Evolutionary conservation across 371 early-diverging fungal species (phyloP), one percentile per base, ranked within the genome.

Genomic region (Rhizopus sp.): DNA sequence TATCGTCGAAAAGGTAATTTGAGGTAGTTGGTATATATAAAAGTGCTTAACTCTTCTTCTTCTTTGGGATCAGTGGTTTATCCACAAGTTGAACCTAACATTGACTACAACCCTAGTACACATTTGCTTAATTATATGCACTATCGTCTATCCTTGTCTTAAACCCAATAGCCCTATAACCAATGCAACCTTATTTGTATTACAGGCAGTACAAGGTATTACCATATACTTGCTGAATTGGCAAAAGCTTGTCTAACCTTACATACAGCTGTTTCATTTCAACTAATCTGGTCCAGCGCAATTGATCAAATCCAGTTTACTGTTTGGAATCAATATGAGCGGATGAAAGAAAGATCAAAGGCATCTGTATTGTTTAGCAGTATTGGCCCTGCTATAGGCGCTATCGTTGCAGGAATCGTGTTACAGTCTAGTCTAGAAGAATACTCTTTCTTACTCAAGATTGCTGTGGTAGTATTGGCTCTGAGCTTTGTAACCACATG

Each of bases 401-500:
- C 60, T 0, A 35, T 68, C 16, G 5, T 70, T 5, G 67, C 69
- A 13, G 70, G 70, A 16, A 54, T 53, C 46, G 41, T 76, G 12
- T 32, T 72, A 7, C 51, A 63, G 4, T 54, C 52, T 7, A 39
- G 57, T 31, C 50, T 33, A 33, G 60, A 65, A 34, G 69, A 60
- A n/a, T 71, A 67, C 52, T 48, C 52, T 8, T 37, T 64, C 1
- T 55, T 70, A 13, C 72, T 52, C 42, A 68, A 70, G 30, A 54
- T 50, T 12, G 55, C 63, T 16, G 64, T 76, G 17, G 70, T 63
- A 2, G 29, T 70, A 2, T 55, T 62, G 4, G 59, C 70, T 23
- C 50, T 70, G 4, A 76, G 76, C 50, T 72, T 72, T 41, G 69
- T 76, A 30, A 49, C 70, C 4, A 66, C 76, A 17, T 76, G 76